These are phyloP conservation scores for Coemansia sp. DNA, from an alignment of 192 early-diverging fungal species.

Conservation along the genomic window DNA sequence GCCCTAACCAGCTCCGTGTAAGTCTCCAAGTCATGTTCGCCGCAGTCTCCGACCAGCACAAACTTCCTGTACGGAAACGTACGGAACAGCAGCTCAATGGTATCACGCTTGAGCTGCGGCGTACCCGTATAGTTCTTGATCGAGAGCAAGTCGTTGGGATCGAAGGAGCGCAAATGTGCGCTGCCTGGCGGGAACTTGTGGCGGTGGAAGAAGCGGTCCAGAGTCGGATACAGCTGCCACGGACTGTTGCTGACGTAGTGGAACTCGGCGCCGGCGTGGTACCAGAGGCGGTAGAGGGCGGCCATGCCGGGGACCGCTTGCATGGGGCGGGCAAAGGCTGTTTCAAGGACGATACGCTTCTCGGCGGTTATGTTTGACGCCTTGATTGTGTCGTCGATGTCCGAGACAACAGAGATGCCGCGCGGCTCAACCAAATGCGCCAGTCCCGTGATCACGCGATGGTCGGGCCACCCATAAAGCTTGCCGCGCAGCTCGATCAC, in stretches of 20 bases:
- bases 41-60: constrained; percentile 89
- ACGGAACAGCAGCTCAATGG: constrained; percentile 55
- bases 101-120: constrained; percentile 58
- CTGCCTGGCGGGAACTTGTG: constrained; percentile 81
- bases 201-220: constrained; percentile 66
- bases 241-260: constrained; percentile 91
- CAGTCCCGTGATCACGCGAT: constrained; percentile 18
- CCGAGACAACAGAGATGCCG: constrained; percentile 80
- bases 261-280: constrained; percentile 63
- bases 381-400: constrained; percentile 95
- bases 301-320: constrained; percentile 80
- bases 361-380: constrained; percentile 73
- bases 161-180: constrained; percentile 69
- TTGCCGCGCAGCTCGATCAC: constrained; percentile 43
- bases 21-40: constrained; percentile 85
- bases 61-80: constrained; percentile 83
- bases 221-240: constrained; percentile 76
- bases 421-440: constrained; percentile 56
- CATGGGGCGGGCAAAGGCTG: constrained; percentile 54
- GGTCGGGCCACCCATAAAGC: constrained; percentile 26
- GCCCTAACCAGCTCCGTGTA: constrained; percentile 69
- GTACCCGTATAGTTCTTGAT: constrained; percentile 58
- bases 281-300: constrained; percentile 68
- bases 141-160: constrained; percentile 63
- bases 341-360: constrained; percentile 65